Evolutionary conservation across 768 basidiomycete genomes (phyloP).

Genomic region (Obba rivulosa): DNA sequence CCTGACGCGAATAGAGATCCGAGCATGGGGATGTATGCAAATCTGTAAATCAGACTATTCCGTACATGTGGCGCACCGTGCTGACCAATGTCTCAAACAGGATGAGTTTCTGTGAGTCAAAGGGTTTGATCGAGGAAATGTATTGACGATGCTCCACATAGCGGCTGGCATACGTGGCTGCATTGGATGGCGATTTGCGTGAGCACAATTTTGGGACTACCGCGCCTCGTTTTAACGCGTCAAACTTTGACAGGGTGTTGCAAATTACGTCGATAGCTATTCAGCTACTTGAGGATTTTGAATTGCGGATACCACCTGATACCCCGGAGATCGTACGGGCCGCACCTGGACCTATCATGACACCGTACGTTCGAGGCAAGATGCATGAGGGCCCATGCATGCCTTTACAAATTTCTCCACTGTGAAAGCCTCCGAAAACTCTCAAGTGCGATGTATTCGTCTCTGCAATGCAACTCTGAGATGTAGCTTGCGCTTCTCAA

Average conservation of each 20-base stretch:
- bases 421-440: too few relatives aligned
- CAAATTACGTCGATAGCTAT: conserved; percentile 30
- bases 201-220: conserved; percentile 5
- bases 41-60: conserved; percentile 5
- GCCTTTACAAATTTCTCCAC: conserved; percentile 26
- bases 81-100: neutral
- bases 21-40: conserved; percentile 13
- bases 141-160: neutral
- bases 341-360: conserved; percentile 24
- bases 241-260: conserved; percentile 19
- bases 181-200: conserved; percentile 29
- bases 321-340: conserved; percentile 26
- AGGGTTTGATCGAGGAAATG: too few relatives aligned
- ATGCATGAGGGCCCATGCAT: conserved; percentile 24
- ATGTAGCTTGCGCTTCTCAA: too few relatives aligned
- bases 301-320: conserved; percentile 26
- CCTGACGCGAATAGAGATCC: conserved; percentile 8
- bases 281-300: conserved; percentile 31
- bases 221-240: too few relatives aligned
- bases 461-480: too few relatives aligned
- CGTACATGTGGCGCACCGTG: too few relatives aligned
- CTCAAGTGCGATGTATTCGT: too few relatives aligned
- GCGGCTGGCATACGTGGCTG: conserved; percentile 11
- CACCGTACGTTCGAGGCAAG: conserved; percentile 27
- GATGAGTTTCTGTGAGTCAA: neutral